Evolutionary conservation across 805 yeast species (phyloP).

Genomic region (Wickerhamiella azymoides): DNA sequence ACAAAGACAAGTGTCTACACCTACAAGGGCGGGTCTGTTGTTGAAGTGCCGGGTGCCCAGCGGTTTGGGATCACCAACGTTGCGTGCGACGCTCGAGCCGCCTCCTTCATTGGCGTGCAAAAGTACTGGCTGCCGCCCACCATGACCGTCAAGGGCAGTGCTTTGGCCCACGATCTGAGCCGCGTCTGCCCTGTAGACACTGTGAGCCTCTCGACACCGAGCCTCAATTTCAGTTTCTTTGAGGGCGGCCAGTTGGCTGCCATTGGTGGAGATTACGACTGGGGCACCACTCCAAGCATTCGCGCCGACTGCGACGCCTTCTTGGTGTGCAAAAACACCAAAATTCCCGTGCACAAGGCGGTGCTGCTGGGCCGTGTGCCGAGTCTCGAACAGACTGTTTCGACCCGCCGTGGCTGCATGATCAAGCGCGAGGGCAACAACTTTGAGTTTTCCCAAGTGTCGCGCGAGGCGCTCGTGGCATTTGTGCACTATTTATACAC

Average conservation of each 20-base stretch:
- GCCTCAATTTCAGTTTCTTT: background rate
- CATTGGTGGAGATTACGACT: background rate
- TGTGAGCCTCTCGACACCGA: background rate
- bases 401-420: slow-evolving; percentile 8
- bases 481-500: slow-evolving; percentile 11
- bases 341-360: slow-evolving; percentile 10
- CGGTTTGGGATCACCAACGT: slow-evolving; percentile 11
- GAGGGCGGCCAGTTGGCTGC: background rate
- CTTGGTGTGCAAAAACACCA: background rate
- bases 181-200: slow-evolving; percentile 1
- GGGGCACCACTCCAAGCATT: background rate
- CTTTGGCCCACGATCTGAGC: background rate
- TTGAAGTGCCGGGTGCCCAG: slow-evolving; percentile 9
- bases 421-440: background rate
- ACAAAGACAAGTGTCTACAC: slow-evolving; percentile 15
- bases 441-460: slow-evolving; percentile 3
- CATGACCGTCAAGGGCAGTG: background rate
- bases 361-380: slow-evolving; percentile 17
- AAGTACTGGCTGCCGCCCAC: slow-evolving; percentile 1
- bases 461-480: slow-evolving; percentile 8
- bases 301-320: background rate
- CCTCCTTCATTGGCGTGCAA: slow-evolving; percentile 12
- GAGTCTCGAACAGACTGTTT: slow-evolving; percentile 7
- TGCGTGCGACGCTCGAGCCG: slow-evolving; percentile 12
- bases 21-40: slow-evolving; percentile 11